Base-by-base conservation (phyloP, 352 stramenopile species). In the Paralagenidium karlingii region DNA sequence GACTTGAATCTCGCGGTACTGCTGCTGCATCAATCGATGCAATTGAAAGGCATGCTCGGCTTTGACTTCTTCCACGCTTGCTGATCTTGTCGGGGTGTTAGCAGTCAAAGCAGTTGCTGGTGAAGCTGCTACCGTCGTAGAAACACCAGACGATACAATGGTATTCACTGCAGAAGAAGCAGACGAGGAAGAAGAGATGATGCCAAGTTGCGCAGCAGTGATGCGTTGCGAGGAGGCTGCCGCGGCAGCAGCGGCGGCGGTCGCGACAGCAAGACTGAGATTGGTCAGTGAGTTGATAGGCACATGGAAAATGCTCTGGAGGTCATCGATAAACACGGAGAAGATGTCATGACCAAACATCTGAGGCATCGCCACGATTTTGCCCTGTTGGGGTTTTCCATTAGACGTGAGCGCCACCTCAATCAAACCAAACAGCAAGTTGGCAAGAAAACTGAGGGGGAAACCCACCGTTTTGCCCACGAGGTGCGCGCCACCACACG, bases 1-100 rank as follows among this genome's bases (percentile, higher is more conserved):
- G 7, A 84, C 68, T 29, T 90, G 77, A 34, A 90, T 90, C 51
- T 90, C 77, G 24, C 74, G 70, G 40, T 86, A 90, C 54, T 90
- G 77, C 36, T 90, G 69, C 45, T 90, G 77, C 74, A 90, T 90
- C 25, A 90, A 57, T 0, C 77, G 74, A 47, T 90, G 77, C 30
- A 90, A 49, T 50, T 90, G 77, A 47, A 86, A 84, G 6, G 77
- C 87, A 45, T 90, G 73, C 51, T 90, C 77, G 51, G 86, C 76
- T 55, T 90, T 90, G 33, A 86, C 65, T 34, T 83, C 63, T 37
- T 87, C 69, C 16, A 75, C 40, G n/a, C n/a, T n/a, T n/a, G n/a
- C n/a, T n/a, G n/a, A n/a, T n/a, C n/a, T n/a, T n/a, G n/a, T n/a
- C 1, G 13, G 28, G 25, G 47, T 43, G 8, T 24, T 31, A 16